Evolutionary conservation across 148 eudicot genomes (phyloP).

Genomic region (Fallopia convolvulus): DNA sequence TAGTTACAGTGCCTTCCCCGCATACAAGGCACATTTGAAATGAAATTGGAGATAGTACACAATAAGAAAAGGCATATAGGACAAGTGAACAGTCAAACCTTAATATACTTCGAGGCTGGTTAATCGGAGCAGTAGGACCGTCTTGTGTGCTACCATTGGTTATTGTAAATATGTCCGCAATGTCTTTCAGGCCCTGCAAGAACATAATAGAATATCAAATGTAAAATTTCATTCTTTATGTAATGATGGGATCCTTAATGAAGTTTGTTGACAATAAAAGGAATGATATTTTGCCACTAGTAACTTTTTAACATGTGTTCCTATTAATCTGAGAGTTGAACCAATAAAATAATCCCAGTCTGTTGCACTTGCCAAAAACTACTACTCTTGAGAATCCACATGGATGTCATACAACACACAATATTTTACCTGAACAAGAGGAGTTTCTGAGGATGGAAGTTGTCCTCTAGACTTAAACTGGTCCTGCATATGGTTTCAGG

Average conservation of each 20-base stretch:
- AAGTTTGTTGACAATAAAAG: not conserved
- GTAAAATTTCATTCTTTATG: not conserved
- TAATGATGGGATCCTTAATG: not conserved
- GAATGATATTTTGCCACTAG: not conserved
- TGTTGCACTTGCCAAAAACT: not conserved
- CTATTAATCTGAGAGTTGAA: not conserved
- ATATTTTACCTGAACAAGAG: conserved; percentile 16
- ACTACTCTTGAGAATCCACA: not conserved
- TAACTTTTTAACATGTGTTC: not conserved
- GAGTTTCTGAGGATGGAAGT: conserved; percentile 29
- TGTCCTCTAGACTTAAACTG: conserved; percentile 35
- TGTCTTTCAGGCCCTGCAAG: conserved; percentile 42
- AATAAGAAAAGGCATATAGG: not conserved
- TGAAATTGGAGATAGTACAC: not conserved
- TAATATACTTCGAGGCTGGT: conserved; percentile 19
- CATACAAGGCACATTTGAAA: not conserved
- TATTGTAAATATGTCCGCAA: conserved; percentile 24
- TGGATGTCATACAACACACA: not conserved
- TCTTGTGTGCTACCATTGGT: conserved; percentile 22
- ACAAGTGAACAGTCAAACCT: conserved; percentile 23
- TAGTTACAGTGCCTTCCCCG: not conserved
- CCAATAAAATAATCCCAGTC: not conserved
- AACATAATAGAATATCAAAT: not conserved
- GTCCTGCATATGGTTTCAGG: conserved; percentile 34
- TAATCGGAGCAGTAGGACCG: conserved; percentile 13